Evolutionary conservation across 257 asterid species (phyloP).

Genomic region (Ehretia macrophylla): DNA sequence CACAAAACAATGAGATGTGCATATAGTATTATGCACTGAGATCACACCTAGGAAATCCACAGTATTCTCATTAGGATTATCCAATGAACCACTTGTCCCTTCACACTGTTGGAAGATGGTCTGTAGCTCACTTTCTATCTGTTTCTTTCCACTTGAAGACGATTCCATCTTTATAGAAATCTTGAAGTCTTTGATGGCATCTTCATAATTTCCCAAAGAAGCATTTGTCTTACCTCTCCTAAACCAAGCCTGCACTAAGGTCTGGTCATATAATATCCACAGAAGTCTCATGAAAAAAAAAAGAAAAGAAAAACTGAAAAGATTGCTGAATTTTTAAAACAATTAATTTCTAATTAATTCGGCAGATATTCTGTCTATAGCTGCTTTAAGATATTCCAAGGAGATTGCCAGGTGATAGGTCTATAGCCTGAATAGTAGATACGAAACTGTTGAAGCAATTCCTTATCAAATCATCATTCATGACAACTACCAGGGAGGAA

Average conservation of each 20-base stretch:
- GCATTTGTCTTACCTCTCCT: slow-evolving; percentile 83
- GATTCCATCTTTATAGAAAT: slow-evolving; percentile 58
- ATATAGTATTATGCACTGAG: background rate
- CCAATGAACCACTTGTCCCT: slow-evolving; percentile 22
- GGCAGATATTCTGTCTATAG: no score
- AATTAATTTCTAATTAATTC: no score
- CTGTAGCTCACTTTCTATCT: slow-evolving; percentile 57
- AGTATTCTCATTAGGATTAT: slow-evolving; percentile 29
- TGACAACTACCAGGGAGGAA: no score
- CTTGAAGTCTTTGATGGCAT: slow-evolving; percentile 60
- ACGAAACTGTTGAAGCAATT: no score
- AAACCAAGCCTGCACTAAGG: slow-evolving; percentile 71
- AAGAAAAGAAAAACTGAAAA: background rate
- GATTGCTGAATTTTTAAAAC: background rate
- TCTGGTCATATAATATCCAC: slow-evolving; percentile 16
- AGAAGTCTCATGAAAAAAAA: slow-evolving; percentile 2
- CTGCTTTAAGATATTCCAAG: no score
- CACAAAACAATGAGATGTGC: no score
- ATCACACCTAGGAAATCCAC: slow-evolving; percentile 30
- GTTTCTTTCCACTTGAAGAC: slow-evolving; percentile 69
- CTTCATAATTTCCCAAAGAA: slow-evolving; percentile 60
- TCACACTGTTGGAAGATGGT: slow-evolving; percentile 29
- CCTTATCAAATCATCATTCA: no score
- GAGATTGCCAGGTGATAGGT: no score
- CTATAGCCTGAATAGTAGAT: no score